phyloP scores from a whole-genome alignment of 106 monocot species.

The Allium fistulosum region DNA sequence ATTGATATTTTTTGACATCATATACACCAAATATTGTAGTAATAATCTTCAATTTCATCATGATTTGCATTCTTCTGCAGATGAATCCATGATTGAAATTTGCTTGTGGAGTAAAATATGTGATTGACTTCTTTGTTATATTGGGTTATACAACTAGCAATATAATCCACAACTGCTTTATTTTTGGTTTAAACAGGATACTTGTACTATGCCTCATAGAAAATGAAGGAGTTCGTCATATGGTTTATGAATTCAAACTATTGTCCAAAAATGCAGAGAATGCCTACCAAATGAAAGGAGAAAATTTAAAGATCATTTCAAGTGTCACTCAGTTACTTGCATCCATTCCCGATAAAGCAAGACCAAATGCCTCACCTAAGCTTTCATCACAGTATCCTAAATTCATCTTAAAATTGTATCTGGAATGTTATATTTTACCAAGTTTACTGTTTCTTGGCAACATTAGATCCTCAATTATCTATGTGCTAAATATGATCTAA shows the following conservation, averaged over 20 bases:
- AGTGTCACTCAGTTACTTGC: constrained; percentile 66
- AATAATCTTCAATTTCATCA: too few species aligned
- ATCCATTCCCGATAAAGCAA: constrained; percentile 93
- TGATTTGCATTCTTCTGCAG: too few species aligned
- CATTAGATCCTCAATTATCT: not conserved
- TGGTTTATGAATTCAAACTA: constrained; percentile 46
- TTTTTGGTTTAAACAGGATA: constrained; percentile 29
- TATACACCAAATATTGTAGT: too few species aligned
- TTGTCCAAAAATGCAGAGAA: not conserved
- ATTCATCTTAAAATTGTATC: not conserved
- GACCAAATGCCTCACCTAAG: constrained; percentile 28
- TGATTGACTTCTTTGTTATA: too few species aligned
- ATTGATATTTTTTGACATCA: too few species aligned
- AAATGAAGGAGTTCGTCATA: constrained; percentile 52
- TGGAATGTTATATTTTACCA: not conserved
- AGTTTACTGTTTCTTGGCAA: not conserved
- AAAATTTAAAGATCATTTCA: constrained; percentile 22
- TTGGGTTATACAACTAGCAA: too few species aligned
- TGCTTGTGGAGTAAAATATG: too few species aligned
- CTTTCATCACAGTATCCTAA: constrained; percentile 85
- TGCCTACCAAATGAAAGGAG: constrained; percentile 14
- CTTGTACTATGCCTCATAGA: constrained; percentile 62
- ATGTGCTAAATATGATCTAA: not conserved
- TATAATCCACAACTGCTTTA: too few species aligned
- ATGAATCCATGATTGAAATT: too few species aligned